These are phyloP conservation scores for Candida sanyiensis DNA, from an alignment of 805 yeast species.

Conservation along the genomic window DNA sequence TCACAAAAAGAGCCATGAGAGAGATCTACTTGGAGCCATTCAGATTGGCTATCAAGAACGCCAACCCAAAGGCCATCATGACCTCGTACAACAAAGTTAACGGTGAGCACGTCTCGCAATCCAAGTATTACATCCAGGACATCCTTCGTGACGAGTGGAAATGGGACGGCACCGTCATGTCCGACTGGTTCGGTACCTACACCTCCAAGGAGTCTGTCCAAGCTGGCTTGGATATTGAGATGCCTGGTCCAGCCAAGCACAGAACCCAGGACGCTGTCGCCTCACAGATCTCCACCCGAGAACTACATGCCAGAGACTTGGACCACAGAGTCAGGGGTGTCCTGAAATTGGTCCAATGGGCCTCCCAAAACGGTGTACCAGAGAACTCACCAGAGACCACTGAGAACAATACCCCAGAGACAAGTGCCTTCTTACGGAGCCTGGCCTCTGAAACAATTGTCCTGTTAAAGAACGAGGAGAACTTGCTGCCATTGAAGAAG, in stretches of 20 bases:
- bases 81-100: conserved; percentile 59
- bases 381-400: conserved; percentile 21
- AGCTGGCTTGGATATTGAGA: conserved; percentile 58
- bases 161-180: conserved; percentile 51
- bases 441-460: conserved; percentile 50
- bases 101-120: conserved; percentile 52
- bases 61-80: conserved; percentile 54
- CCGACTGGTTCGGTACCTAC: conserved; percentile 61
- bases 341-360: conserved; percentile 43
- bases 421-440: conserved; percentile 36
- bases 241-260: conserved; percentile 60
- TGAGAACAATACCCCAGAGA: conserved; percentile 42
- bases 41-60: conserved; percentile 48
- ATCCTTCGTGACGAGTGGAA: conserved; percentile 52
- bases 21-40: conserved; percentile 62
- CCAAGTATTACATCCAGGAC: conserved; percentile 36
- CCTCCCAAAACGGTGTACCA: conserved; percentile 33
- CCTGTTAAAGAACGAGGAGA: conserved; percentile 47
- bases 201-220: conserved; percentile 40
- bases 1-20: conserved; percentile 56
- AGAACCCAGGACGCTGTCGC: conserved; percentile 32
- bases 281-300: conserved; percentile 39
- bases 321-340: conserved; percentile 47
- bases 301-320: conserved; percentile 34
- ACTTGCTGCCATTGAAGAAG: conserved; percentile 42